Base-by-base conservation (phyloP, 306 rosid genomes). In the Cucurbita pepo region DNA sequence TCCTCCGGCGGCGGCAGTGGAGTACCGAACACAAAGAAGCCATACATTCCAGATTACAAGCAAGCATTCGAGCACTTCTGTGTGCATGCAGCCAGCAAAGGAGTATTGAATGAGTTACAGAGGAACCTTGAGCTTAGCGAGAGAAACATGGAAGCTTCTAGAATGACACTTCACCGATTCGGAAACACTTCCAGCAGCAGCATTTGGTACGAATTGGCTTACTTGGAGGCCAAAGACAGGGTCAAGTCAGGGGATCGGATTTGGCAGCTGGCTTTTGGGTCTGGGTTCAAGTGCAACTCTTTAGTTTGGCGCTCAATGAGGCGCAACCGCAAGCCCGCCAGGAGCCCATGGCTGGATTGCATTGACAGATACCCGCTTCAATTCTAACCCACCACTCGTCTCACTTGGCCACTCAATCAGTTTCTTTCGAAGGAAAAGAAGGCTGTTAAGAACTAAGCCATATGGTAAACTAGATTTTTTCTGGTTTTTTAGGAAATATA, bases 151-250 rank as follows among this genome's bases (percentile, higher is more conserved):
- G 98, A 94, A 22, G 89, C 98, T 0, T 94, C 98, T 0, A 80
- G 92, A 59, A 87, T 90, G 98, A 94, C 97, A 1, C 66, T 90
- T 64, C 90, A 90, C 48, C 88, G 98, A 1, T 94, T 94, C 52
- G 98, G 98, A 10, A 94, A 94, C 90, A 90, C 98, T 0, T 94
- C 98, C 7, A 90, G 97, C 77, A 94, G 97, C 80, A 90, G 97
- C 78, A 90, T 94, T 18, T 94, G 98, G 98, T 94, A 94, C 72
- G 92, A 94, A 69, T 58, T 94, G 56, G 96, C 98, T 61, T 90
- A 94, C 81, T 85, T 94, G 85, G 97, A 94, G 66, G 97, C 97
- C 1, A 90, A 87, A 51, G 98, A 87, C 64, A 82, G 81, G 21
- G 95, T 94, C 43, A 83, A 77, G 69, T 79, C 86, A 47, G 98